A percentile compares a stretch with the other conserved stretches of the same genome.
Conservation (phyloP, 768 basidiomycete species). For the Imleria badia region DNA sequence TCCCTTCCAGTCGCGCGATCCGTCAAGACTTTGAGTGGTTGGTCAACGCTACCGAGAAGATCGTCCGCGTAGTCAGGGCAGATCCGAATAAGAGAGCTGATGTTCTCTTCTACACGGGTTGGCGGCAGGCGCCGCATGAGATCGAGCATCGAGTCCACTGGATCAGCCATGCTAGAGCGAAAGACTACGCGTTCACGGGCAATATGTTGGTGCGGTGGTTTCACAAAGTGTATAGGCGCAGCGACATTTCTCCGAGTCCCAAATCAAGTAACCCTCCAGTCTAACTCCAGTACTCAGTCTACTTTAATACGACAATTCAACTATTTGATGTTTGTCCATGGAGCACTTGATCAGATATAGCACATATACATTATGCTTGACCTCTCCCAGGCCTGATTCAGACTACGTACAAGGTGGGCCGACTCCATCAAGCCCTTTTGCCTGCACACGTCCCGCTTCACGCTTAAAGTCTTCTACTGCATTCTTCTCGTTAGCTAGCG, state of each 20-base stretch:
- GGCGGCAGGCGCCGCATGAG: conserved; percentile 96
- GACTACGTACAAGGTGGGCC: background rate
- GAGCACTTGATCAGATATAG: background rate
- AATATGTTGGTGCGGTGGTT: background rate
- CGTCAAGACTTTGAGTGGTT: conserved; percentile 79
- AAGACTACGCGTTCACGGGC: background rate
- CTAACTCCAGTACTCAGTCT: no score
- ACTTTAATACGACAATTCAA: no score
- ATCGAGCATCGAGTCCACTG: conserved; percentile 92
- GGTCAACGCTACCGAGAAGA: conserved; percentile 91
- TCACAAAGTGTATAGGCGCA: background rate
- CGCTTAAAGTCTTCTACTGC: conserved; percentile 34
- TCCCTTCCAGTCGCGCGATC: conserved; percentile 84
- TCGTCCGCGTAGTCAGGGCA: conserved; percentile 95
- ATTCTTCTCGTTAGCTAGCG: conserved; percentile 57
- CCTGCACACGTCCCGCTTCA: conserved; percentile 34
- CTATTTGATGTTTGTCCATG: no score
- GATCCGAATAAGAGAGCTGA: conserved; percentile 74
- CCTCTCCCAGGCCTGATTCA: background rate
- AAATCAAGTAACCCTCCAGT: conserved; percentile 14
- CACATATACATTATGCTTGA: background rate
- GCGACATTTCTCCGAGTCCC: background rate
- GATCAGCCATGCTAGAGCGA: conserved; percentile 56
- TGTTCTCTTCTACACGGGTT: conserved; percentile 82
- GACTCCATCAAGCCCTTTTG: conserved; percentile 11